phyloP scores from a whole-genome alignment of 805 yeast genomes.

The Pichia occidentalis region DNA sequence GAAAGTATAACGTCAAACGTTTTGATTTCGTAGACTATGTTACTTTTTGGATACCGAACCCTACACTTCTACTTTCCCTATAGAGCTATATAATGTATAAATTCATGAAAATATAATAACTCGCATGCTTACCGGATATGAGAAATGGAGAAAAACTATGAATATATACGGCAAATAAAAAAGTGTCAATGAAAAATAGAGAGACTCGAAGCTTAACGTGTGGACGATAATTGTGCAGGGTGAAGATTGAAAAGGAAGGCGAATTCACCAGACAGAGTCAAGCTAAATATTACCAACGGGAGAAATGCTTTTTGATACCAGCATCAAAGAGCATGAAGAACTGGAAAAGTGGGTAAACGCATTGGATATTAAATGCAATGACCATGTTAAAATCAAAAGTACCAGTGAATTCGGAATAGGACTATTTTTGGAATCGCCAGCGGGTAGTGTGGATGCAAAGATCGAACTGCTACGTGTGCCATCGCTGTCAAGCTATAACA shows the following conservation, averaged over 20 bases:
- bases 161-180: too few relatives aligned
- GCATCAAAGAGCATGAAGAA: not conserved
- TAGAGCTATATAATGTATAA: not conserved
- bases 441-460: slow-evolving; percentile 7
- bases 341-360: slow-evolving; percentile 13
- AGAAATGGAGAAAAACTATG: too few relatives aligned
- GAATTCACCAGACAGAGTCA: too few relatives aligned
- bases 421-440: slow-evolving; percentile 23
- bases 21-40: slow-evolving; percentile 36
- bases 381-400: slow-evolving; percentile 12
- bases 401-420: slow-evolving; percentile 30
- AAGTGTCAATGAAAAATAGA: too few relatives aligned
- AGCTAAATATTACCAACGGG: too few relatives aligned
- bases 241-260: too few relatives aligned
- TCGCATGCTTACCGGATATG: not conserved
- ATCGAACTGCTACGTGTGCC: slow-evolving; percentile 38
- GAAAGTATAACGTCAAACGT: slow-evolving; percentile 73
- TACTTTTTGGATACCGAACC: not conserved
- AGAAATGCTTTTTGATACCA: slow-evolving; percentile 6
- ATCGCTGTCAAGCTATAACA: slow-evolving; percentile 24
- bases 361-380: slow-evolving; percentile 11
- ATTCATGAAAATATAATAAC: not conserved
- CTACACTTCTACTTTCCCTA: not conserved
- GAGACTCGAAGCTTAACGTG: too few relatives aligned
- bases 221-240: too few relatives aligned